Evolutionary conservation across 768 basidiomycete species (phyloP).

Genomic region (Agaricus subrufescens): DNA sequence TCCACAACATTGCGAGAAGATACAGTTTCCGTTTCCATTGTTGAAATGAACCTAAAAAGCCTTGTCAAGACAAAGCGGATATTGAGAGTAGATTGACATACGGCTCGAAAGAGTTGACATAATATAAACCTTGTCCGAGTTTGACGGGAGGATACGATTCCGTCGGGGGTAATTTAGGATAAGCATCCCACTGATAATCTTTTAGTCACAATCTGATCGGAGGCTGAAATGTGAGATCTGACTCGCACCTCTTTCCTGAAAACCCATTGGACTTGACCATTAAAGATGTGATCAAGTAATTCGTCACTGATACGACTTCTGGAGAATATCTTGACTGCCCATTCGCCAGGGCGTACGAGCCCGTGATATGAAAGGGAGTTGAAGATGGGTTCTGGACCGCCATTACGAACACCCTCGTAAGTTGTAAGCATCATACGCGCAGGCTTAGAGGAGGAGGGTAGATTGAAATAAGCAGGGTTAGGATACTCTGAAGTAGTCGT

Average conservation of each 20-base stretch:
- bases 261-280: conserved; percentile 72
- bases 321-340: conserved; percentile 89
- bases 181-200: conserved; percentile 68
- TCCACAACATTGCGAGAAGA: conserved; percentile 82
- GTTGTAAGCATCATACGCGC: conserved; percentile 75
- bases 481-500: conserved; percentile 66
- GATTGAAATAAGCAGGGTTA: conserved; percentile 66
- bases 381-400: conserved; percentile 68
- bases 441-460: conserved; percentile 35
- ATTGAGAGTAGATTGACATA: conserved; percentile 31
- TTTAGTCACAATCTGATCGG: not conserved
- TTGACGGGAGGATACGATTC: conserved; percentile 70
- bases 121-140: conserved; percentile 77
- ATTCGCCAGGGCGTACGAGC: conserved; percentile 47
- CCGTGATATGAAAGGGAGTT: conserved; percentile 85
- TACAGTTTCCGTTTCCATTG: conserved; percentile 93
- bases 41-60: conserved; percentile 64
- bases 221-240: not conserved
- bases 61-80: conserved; percentile 1
- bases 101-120: conserved; percentile 91
- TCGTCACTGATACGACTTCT: conserved; percentile 57
- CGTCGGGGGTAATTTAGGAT: conserved; percentile 69
- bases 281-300: conserved; percentile 65
- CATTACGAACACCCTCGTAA: conserved; percentile 49
- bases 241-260: conserved; percentile 64